phyloP scores from a whole-genome alignment of 129 eudicot species.

The Tanacetum coccineum region DNA sequence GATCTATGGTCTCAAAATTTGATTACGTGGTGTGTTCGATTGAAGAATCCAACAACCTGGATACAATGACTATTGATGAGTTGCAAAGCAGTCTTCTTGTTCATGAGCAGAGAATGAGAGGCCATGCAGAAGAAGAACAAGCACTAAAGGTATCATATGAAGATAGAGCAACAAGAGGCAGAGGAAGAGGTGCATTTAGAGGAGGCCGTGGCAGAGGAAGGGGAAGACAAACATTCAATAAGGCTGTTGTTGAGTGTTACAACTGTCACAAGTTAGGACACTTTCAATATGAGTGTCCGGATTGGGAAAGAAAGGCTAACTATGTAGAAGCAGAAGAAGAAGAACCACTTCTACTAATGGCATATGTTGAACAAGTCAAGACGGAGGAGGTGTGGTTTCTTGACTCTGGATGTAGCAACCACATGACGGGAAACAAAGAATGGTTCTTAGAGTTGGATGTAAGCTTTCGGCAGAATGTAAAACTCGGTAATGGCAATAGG shows the following conservation, averaged over 20 bases:
- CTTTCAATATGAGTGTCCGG: neutral
- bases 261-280: neutral
- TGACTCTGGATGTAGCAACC: neutral
- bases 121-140: too few relatives aligned
- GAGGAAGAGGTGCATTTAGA: neutral
- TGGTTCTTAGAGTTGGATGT: neutral
- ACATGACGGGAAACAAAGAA: constrained; percentile 3
- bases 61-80: too few relatives aligned
- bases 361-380: neutral
- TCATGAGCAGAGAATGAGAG: too few relatives aligned
- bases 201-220: constrained; percentile 3
- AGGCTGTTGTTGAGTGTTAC: neutral
- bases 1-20: too few relatives aligned
- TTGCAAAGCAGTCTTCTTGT: too few relatives aligned
- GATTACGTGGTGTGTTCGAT: too few relatives aligned
- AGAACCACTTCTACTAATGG: neutral
- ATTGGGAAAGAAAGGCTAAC: constrained; percentile 5
- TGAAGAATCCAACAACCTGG: too few relatives aligned
- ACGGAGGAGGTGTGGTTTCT: too few relatives aligned
- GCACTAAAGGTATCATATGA: too few relatives aligned
- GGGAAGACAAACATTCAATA: neutral
- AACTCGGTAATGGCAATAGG: constrained; percentile 10
- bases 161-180: neutral
- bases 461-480: neutral
- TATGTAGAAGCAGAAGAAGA: neutral